Evolutionary conservation across 2,329 filamentous ascomycete species (phyloP).

Genomic region (Onygenales sp.): DNA sequence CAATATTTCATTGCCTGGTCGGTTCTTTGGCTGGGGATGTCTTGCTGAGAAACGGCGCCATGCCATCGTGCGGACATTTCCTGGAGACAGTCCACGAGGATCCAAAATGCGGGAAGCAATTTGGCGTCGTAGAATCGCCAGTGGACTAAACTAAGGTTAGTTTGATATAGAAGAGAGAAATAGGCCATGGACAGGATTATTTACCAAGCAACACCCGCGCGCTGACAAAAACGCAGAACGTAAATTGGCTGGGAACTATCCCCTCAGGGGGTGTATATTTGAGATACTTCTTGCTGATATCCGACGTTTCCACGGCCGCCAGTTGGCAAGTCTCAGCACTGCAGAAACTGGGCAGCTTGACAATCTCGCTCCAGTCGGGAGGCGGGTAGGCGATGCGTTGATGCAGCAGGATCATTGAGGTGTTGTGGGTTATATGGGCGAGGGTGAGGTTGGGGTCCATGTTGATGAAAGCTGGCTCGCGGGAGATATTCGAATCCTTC

Average conservation of each 20-base stretch:
- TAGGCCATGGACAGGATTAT: background rate
- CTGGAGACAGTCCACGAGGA: conserved; percentile 15
- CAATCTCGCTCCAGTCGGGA: conserved; percentile 20
- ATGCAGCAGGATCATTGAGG: conserved; percentile 42
- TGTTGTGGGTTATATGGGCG: conserved; percentile 42
- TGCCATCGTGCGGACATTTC: conserved; percentile 15
- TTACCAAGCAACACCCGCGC: conserved; percentile 28
- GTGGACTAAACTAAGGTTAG: conserved; percentile 9
- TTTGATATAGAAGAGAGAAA: conserved; percentile 1
- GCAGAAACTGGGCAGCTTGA: conserved; percentile 34
- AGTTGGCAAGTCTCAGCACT: conserved; percentile 42
- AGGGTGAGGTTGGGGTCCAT: conserved; percentile 44
- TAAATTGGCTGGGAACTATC: conserved; percentile 28
- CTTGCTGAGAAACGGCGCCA: conserved; percentile 1
- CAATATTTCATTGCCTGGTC: conserved; percentile 13
- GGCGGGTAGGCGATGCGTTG: conserved; percentile 40
- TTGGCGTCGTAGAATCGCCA: conserved; percentile 15
- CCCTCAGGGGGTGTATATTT: conserved; percentile 20
- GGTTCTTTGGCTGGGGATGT: conserved; percentile 1
- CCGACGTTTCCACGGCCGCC: conserved; percentile 38
- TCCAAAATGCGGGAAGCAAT: conserved; percentile 16
- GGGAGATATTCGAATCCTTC: conserved; percentile 26
- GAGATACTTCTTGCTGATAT: conserved; percentile 39
- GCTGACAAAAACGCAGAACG: conserved; percentile 40
- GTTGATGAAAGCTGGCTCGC: conserved; percentile 14